These are phyloP conservation scores for Viola odorata DNA, from an alignment of 345 rosid species.

Conservation along the genomic window DNA sequence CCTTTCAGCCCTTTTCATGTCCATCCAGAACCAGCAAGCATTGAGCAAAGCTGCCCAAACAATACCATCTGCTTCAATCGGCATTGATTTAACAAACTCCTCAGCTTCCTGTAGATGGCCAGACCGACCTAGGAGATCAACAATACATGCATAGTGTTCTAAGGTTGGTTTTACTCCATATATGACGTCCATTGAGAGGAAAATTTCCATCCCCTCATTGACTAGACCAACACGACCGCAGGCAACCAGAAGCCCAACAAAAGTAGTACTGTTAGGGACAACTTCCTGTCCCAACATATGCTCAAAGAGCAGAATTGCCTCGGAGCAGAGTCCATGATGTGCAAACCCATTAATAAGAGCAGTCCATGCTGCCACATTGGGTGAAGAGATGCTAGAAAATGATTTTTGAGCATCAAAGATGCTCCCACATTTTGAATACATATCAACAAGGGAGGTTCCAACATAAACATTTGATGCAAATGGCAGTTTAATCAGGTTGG, in stretches of 20 bases:
- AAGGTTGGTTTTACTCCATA: slow-evolving; percentile 30
- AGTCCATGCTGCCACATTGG: slow-evolving; percentile 56
- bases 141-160: slow-evolving; percentile 52
- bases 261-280: slow-evolving; percentile 46
- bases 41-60: slow-evolving; percentile 55
- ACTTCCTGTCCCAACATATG: slow-evolving; percentile 35
- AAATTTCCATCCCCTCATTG: slow-evolving; percentile 38
- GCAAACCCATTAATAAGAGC: slow-evolving; percentile 54
- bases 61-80: slow-evolving; percentile 45
- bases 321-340: slow-evolving; percentile 47
- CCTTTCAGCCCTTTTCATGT: slow-evolving; percentile 51
- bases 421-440: slow-evolving; percentile 61
- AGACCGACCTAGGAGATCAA: slow-evolving; percentile 52
- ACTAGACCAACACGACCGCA: slow-evolving; percentile 46
- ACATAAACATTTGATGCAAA: slow-evolving; percentile 42
- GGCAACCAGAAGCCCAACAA: slow-evolving; percentile 48
- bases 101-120: slow-evolving; percentile 36
- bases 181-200: slow-evolving; percentile 31
- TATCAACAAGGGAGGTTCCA: slow-evolving; percentile 52
- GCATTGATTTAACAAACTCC: slow-evolving; percentile 23
- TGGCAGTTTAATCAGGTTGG: slow-evolving; percentile 43
- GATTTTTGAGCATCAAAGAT: slow-evolving; percentile 40
- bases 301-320: slow-evolving; percentile 39
- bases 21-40: slow-evolving; percentile 47
- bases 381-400: slow-evolving; percentile 36